Conservation (phyloP, 2,329 filamentous ascomycete genomes). For the Xylariomycetidae sp. region DNA sequence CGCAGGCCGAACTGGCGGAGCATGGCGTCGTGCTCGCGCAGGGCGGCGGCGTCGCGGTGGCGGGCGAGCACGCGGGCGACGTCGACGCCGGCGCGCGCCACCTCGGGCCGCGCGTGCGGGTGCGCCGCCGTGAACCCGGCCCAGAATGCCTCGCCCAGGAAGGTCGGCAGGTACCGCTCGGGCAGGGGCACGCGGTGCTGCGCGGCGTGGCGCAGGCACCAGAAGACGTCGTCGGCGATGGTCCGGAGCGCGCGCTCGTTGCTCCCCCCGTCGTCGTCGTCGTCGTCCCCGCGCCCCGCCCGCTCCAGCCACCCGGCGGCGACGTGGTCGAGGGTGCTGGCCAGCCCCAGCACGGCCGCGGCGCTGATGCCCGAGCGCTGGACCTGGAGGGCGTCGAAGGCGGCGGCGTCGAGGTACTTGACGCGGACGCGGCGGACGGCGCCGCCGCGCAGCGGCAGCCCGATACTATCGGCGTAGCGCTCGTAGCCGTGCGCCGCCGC, state of each 20-base stretch:
- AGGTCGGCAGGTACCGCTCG: slow-evolving; percentile 12
- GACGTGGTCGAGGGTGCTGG: slow-evolving; percentile 21
- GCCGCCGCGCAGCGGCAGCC: slow-evolving; percentile 34
- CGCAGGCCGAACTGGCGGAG: slow-evolving; percentile 15
- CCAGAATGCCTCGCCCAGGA: slow-evolving; percentile 23
- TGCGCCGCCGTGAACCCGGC: slow-evolving; percentile 13
- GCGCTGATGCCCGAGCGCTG: slow-evolving; percentile 7
- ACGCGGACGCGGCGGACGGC: slow-evolving; percentile 29
- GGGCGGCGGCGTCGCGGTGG: slow-evolving; percentile 3
- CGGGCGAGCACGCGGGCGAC: slow-evolving; percentile 12
- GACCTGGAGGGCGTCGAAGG: slow-evolving; percentile 25
- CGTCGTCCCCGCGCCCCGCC: slow-evolving; percentile 1
- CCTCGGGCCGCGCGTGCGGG: slow-evolving; percentile 8
- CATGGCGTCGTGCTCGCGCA: slow-evolving; percentile 21
- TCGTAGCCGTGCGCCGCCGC: slow-evolving; percentile 30
- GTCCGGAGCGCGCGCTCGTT: slow-evolving; percentile 8
- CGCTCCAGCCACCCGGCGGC: slow-evolving; percentile 18
- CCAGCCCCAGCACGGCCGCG: slow-evolving; percentile 17
- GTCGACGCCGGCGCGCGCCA: slow-evolving; percentile 17
- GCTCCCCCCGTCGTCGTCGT: too few relatives aligned
- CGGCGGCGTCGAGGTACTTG: slow-evolving; percentile 26
- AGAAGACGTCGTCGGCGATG: slow-evolving; percentile 19
- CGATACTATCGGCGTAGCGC: slow-evolving; percentile 33
- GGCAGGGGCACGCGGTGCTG: slow-evolving; percentile 3
- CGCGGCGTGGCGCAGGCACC: slow-evolving; percentile 10